phyloP scores from a whole-genome alignment of 768 basidiomycete species.

The Auricularia auricula-judae region DNA sequence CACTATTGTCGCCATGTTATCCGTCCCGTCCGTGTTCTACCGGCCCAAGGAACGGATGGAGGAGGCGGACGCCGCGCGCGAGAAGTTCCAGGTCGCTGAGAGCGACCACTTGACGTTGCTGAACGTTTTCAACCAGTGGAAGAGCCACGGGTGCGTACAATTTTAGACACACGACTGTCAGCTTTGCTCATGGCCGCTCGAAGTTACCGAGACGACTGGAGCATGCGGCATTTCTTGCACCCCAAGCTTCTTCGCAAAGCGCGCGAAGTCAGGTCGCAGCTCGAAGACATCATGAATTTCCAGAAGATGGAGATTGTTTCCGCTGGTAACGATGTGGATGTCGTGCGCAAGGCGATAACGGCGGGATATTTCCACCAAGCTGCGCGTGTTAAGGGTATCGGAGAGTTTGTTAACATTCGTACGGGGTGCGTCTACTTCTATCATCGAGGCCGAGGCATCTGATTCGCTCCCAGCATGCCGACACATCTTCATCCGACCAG shows the following conservation, averaged over 20 bases:
- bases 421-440: slow-evolving; percentile 38
- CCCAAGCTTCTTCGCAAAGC: slow-evolving; percentile 92
- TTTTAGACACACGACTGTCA: slow-evolving; percentile 1
- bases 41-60: slow-evolving; percentile 95
- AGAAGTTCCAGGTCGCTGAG: slow-evolving; percentile 98
- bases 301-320: slow-evolving; percentile 93
- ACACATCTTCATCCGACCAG: slow-evolving; percentile 96
- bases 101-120: slow-evolving; percentile 92
- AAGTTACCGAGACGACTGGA: slow-evolving; percentile 92
- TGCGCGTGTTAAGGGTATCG: slow-evolving; percentile 95
- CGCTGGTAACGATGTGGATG: slow-evolving; percentile 90
- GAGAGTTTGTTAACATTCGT: slow-evolving; percentile 95
- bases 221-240: slow-evolving; percentile 89
- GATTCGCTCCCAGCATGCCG: slow-evolving; percentile 41
- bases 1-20: slow-evolving; percentile 97
- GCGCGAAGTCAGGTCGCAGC: slow-evolving; percentile 86
- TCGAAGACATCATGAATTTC: slow-evolving; percentile 99
- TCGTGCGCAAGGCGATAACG: slow-evolving; percentile 89
- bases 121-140: slow-evolving; percentile 98
- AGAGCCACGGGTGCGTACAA: slow-evolving; percentile 69
- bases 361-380: slow-evolving; percentile 99
- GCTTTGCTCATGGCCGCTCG: slow-evolving; percentile 4
- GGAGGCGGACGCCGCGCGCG: slow-evolving; percentile 92
- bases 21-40: slow-evolving; percentile 96
- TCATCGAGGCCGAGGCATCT: neutral